Conservation (phyloP, 192 early-diverging fungal species). For the Entophlyctis luteolus region DNA sequence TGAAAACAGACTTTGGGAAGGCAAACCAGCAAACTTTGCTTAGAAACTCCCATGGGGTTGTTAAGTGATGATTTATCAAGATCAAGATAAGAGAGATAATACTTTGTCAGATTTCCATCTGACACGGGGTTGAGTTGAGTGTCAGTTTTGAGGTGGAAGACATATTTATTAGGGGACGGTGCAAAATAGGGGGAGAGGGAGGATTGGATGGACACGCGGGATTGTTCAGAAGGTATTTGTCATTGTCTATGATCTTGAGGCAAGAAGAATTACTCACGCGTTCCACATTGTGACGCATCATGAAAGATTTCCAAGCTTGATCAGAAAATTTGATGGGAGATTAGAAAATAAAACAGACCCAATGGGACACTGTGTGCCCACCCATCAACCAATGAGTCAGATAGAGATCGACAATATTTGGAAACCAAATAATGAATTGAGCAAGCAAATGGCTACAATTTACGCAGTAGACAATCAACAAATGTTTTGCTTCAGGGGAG, state of each 20-base stretch:
- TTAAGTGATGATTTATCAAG: neutral
- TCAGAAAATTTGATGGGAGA: neutral
- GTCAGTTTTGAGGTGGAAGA: too few relatives aligned
- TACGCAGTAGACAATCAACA: neutral
- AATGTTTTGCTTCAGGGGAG: neutral
- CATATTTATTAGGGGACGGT: too few relatives aligned
- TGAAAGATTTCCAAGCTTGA: neutral
- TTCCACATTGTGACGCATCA: neutral
- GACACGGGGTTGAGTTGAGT: too few relatives aligned
- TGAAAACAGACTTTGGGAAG: neutral
- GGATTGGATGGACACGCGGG: neutral
- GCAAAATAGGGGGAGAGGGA: too few relatives aligned
- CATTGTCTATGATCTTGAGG: neutral
- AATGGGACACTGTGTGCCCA: neutral
- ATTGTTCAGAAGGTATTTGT: neutral
- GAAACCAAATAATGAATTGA: neutral
- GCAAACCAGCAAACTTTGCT: neutral
- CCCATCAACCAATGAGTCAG: neutral
- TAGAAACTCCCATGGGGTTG: conserved; percentile 1
- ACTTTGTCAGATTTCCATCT: too few relatives aligned
- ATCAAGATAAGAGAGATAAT: neutral
- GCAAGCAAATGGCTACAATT: neutral
- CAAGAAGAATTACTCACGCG: neutral
- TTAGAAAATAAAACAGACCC: neutral
- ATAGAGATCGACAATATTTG: neutral